Conservation (phyloP, 306 rosid genomes). For the Fagus sylvatica region DNA sequence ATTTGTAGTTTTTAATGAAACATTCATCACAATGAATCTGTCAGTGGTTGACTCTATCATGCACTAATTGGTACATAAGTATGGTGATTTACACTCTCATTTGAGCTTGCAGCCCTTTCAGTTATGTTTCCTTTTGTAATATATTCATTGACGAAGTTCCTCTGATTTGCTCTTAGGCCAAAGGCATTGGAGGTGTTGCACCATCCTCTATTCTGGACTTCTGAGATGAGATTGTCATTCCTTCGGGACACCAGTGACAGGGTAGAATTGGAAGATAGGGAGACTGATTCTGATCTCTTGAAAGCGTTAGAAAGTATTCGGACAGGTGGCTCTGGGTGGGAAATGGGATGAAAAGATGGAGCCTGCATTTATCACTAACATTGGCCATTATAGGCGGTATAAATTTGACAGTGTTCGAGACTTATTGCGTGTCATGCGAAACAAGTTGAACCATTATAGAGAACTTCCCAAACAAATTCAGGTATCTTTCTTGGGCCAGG, state of each 20-base stretch:
- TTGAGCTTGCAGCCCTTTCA: neutral
- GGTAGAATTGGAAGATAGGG: constrained; percentile 74
- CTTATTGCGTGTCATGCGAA: constrained; percentile 79
- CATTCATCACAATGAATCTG: neutral
- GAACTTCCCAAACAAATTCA: constrained; percentile 80
- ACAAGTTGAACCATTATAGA: constrained; percentile 77
- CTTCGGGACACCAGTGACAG: constrained; percentile 81
- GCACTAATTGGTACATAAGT: neutral
- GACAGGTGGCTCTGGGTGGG: constrained; percentile 53
- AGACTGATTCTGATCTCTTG: constrained; percentile 46
- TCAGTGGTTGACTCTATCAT: neutral
- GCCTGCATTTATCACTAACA: constrained; percentile 53
- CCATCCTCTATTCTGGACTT: constrained; percentile 88
- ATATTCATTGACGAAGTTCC: constrained; percentile 7
- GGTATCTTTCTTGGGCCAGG: constrained; percentile 41
- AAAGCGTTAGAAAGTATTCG: constrained; percentile 58
- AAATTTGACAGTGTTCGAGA: constrained; percentile 77
- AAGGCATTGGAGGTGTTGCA: constrained; percentile 68
- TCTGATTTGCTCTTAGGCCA: constrained; percentile 55
- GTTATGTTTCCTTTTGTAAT: neutral
- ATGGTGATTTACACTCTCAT: neutral
- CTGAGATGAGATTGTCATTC: constrained; percentile 74
- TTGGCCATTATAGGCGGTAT: constrained; percentile 71
- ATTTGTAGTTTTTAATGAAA: neutral
- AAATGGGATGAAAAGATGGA: constrained; percentile 84